Evolutionary conservation across 805 yeast genomes (phyloP).

Genomic region (Myxozyma kluyveri): DNA sequence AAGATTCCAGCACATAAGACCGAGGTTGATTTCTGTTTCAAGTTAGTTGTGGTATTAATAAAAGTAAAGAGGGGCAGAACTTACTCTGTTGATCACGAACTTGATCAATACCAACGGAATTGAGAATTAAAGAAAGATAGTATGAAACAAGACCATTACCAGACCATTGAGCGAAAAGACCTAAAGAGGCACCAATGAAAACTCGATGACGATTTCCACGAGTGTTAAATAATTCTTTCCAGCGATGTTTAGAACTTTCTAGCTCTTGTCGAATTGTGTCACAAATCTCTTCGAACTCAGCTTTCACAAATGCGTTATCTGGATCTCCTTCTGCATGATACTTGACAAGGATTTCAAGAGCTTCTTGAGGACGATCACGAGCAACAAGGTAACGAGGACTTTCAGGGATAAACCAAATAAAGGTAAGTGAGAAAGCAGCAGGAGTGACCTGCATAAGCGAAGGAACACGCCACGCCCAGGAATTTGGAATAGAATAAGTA

Average conservation of each 20-base stretch:
- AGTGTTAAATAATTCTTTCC: constrained; percentile 27
- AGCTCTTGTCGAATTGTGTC: constrained; percentile 8
- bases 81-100: constrained; percentile 39
- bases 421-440: constrained; percentile 39
- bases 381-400: constrained; percentile 48
- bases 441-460: constrained; percentile 42
- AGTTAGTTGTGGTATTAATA: constrained; percentile 32
- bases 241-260: constrained; percentile 31
- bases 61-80: not conserved
- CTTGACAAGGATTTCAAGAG: constrained; percentile 43
- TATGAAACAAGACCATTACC: constrained; percentile 53
- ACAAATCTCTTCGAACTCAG: constrained; percentile 17
- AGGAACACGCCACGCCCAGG: constrained; percentile 40
- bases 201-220: constrained; percentile 46
- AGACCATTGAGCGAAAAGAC: constrained; percentile 46
- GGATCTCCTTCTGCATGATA: constrained; percentile 45
- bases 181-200: constrained; percentile 39
- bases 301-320: constrained; percentile 28
- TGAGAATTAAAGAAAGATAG: constrained; percentile 51
- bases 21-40: constrained; percentile 52
- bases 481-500: constrained; percentile 17
- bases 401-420: constrained; percentile 47
- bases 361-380: constrained; percentile 46
- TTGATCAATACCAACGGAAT: constrained; percentile 55
- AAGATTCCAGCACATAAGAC: constrained; percentile 49